Evolutionary conservation across 2,329 filamentous ascomycete species (phyloP).

Genomic region (Lachnellula hyalina): DNA sequence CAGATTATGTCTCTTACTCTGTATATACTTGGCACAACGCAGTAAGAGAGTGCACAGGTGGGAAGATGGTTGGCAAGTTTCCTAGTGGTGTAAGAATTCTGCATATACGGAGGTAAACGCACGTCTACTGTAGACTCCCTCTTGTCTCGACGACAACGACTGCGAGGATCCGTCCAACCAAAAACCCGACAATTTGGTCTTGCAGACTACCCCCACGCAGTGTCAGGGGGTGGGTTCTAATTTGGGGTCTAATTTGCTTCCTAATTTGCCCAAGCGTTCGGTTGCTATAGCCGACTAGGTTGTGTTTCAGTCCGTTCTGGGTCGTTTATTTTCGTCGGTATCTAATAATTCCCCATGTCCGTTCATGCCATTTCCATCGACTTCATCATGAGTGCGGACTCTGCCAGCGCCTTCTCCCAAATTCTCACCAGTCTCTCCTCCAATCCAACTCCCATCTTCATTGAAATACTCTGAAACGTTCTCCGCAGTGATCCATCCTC

Average conservation of each 20-base stretch:
- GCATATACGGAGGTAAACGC: too few species aligned
- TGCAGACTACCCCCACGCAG: background rate
- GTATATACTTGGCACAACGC: too few species aligned
- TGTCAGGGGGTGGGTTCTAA: too few species aligned
- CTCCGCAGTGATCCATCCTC: slow-evolving; percentile 85
- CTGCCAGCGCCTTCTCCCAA: slow-evolving; percentile 62
- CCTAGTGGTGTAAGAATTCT: too few species aligned
- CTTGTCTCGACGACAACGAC: too few species aligned
- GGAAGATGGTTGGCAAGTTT: too few species aligned
- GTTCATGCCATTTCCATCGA: slow-evolving; percentile 40
- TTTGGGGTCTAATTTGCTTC: too few species aligned
- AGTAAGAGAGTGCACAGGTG: too few species aligned
- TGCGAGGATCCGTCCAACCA: too few species aligned
- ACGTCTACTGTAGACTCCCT: too few species aligned
- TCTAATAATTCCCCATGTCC: slow-evolving; percentile 36
- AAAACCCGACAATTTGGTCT: background rate
- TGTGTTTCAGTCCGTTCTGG: slow-evolving; percentile 38
- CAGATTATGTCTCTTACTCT: too few species aligned
- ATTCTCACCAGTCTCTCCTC: slow-evolving; percentile 35
- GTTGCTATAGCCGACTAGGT: background rate
- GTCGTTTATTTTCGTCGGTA: slow-evolving; percentile 43
- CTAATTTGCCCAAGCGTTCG: background rate
- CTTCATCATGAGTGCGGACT: slow-evolving; percentile 48
- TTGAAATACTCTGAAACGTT: slow-evolving; percentile 85
- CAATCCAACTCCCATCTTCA: slow-evolving; percentile 73